These are phyloP conservation scores for Yarrowia galli DNA, from an alignment of 1,139 yeast genomes.

Conservation along the genomic window DNA sequence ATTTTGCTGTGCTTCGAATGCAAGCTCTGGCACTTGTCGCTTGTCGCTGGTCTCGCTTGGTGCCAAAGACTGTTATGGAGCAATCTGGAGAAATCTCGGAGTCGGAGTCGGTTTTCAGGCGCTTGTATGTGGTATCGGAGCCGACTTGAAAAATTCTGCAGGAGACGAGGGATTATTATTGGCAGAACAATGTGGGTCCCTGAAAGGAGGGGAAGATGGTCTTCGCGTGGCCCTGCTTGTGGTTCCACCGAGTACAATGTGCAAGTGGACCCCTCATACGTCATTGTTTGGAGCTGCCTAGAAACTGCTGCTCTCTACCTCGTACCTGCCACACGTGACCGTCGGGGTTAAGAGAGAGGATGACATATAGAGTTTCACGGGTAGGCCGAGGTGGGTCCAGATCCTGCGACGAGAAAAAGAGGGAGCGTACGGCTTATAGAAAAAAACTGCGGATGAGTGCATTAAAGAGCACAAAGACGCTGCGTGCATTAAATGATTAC, in stretches of 20 bases:
- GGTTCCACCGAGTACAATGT: too few relatives aligned
- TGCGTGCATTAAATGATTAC: too few relatives aligned
- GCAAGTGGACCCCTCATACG: neutral
- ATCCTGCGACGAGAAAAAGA: neutral
- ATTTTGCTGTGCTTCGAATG: too few relatives aligned
- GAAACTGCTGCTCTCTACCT: neutral
- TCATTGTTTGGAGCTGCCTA: neutral
- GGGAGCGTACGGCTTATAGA: neutral
- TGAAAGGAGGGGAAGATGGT: slow-evolving; percentile 8
- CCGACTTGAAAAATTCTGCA: neutral
- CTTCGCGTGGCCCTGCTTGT: slow-evolving; percentile 1
- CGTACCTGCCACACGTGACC: neutral
- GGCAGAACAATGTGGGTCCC: neutral
- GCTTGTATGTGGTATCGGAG: too few relatives aligned
- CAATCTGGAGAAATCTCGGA: slow-evolving; percentile 19
- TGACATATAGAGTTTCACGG: neutral
- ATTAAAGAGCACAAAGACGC: neutral
- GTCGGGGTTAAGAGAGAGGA: neutral
- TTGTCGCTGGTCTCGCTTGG: too few relatives aligned
- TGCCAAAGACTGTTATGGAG: neutral
- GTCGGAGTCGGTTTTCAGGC: neutral
- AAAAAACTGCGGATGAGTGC: neutral
- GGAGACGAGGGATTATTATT: neutral
- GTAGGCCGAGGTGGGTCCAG: slow-evolving; percentile 1
- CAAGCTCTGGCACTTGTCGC: too few relatives aligned